A percentile compares a stretch with the other conserved stretches of the same genome.
Conservation (phyloP, 139 green algal genomes). For the Closterium sp. region DNA sequence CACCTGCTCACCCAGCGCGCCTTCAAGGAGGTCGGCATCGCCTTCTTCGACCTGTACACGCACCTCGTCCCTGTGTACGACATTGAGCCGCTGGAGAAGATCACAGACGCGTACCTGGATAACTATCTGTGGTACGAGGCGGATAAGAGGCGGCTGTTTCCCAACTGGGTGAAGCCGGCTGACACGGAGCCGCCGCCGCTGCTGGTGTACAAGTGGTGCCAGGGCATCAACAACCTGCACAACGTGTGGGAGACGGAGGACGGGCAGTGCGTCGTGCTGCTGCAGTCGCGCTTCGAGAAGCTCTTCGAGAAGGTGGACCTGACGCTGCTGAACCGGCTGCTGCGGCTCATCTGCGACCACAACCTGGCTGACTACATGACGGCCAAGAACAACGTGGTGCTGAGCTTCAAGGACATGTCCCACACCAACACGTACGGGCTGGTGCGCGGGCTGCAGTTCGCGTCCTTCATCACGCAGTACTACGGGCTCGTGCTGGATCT, state of each 20-base stretch:
- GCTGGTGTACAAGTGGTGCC: conserved; percentile 99
- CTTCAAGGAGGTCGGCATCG: conserved; percentile 98
- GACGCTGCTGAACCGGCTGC: conserved; percentile 94
- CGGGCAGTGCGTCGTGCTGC: conserved; percentile 98
- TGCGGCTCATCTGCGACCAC: conserved; percentile 96
- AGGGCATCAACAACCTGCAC: conserved; percentile 72
- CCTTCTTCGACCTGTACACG: conserved; percentile 98
- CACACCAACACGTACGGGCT: conserved; percentile 99
- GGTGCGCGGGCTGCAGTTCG: conserved; percentile 96
- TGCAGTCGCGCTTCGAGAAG: conserved; percentile 95
- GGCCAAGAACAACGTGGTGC: conserved; percentile 65
- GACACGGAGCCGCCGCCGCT: conserved; percentile 95
- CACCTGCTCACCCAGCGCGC: conserved; percentile 96
- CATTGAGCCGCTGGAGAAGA: conserved; percentile 99
- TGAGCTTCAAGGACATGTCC: conserved; percentile 86
- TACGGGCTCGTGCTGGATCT: conserved; percentile 97
- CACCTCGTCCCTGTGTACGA: conserved; percentile 98
- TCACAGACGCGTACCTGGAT: conserved; percentile 98
- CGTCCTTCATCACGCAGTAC: conserved; percentile 92
- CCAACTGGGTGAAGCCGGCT: conserved; percentile 98
- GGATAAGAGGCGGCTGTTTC: conserved; percentile 96
- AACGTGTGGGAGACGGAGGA: conserved; percentile 93
- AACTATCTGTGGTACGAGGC: conserved; percentile 91
- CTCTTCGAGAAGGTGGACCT: conserved; percentile 99
- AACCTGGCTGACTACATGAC: conserved; percentile 99